These are phyloP conservation scores for Bullera alba DNA, from an alignment of 768 basidiomycete species.

Conservation along the genomic window DNA sequence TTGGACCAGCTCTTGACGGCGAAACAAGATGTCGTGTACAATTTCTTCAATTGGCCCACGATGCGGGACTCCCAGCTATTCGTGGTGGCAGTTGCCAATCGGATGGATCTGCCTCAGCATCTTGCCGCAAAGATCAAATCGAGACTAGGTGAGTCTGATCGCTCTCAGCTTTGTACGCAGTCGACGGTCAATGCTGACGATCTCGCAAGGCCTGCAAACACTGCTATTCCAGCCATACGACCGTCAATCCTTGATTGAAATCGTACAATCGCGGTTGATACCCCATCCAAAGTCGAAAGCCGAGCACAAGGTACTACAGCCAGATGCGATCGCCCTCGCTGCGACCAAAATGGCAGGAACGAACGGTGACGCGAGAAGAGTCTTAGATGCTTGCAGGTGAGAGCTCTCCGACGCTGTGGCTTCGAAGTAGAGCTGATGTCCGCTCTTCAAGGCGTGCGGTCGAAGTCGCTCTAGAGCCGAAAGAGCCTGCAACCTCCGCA, in stretches of 20 bases:
- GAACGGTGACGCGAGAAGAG: slow-evolving; percentile 87
- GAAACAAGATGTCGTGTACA: slow-evolving; percentile 97
- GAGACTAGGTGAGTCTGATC: slow-evolving; percentile 63
- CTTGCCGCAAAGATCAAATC: slow-evolving; percentile 88
- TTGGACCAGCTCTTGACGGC: slow-evolving; percentile 91
- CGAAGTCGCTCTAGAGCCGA: slow-evolving; percentile 57
- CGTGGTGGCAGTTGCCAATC: slow-evolving; percentile 94
- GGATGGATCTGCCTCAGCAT: slow-evolving; percentile 94
- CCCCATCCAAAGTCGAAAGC: slow-evolving; percentile 49
- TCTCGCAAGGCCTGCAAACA: slow-evolving; percentile 34
- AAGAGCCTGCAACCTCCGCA: slow-evolving; percentile 47
- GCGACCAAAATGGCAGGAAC: slow-evolving; percentile 72
- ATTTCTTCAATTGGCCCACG: slow-evolving; percentile 99
- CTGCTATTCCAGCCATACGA: slow-evolving; percentile 70
- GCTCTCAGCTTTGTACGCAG: no score
- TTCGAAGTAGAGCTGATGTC: not conserved
- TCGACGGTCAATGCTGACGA: not conserved
- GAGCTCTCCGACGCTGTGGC: slow-evolving; percentile 15
- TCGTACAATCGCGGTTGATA: slow-evolving; percentile 73
- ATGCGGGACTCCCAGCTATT: slow-evolving; percentile 77
- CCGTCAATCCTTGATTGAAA: slow-evolving; percentile 65
- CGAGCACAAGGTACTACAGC: slow-evolving; percentile 51
- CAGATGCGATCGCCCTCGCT: slow-evolving; percentile 77
- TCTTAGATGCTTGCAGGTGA: slow-evolving; percentile 84
- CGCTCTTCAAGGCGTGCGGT: slow-evolving; percentile 62